These are phyloP conservation scores for Apiotrichum mycotoxinovorans DNA, from an alignment of 1,284 basidiomycete genomes.

Conservation along the genomic window DNA sequence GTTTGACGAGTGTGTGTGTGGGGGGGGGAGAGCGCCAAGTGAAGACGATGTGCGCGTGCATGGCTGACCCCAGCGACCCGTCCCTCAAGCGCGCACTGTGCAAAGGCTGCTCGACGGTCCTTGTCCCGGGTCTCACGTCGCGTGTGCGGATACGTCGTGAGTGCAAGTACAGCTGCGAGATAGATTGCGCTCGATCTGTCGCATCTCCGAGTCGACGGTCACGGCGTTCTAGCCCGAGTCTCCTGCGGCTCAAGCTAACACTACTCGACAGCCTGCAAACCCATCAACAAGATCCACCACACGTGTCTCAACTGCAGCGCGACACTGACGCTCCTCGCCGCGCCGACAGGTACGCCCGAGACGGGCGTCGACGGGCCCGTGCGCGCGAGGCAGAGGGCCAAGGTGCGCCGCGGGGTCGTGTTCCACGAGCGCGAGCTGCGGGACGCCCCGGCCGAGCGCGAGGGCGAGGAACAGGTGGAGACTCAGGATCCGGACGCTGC, in stretches of 20 bases:
- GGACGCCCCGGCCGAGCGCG: neutral
- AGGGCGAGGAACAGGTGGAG: neutral
- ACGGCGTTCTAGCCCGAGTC: too few relatives aligned
- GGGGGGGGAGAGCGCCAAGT: neutral
- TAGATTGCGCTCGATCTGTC: too few relatives aligned
- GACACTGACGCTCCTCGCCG: constrained; percentile 18
- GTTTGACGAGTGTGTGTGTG: neutral
- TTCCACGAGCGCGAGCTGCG: constrained; percentile 31
- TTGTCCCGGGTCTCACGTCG: constrained; percentile 41
- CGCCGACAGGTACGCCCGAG: constrained; percentile 8
- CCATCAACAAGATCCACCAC: constrained; percentile 22
- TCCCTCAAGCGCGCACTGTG: constrained; percentile 38
- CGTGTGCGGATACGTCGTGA: constrained; percentile 37
- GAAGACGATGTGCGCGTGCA: neutral
- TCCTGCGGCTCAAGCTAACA: too few relatives aligned
- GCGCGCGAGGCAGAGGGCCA: constrained; percentile 19
- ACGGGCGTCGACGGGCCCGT: constrained; percentile 29
- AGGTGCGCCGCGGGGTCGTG: constrained; percentile 8
- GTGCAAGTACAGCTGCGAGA: constrained; percentile 10
- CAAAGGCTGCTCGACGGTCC: constrained; percentile 32
- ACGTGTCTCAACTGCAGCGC: constrained; percentile 33
- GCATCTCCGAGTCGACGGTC: too few relatives aligned
- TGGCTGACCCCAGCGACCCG: constrained; percentile 35
- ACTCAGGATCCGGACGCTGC: too few relatives aligned
- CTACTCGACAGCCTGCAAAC: constrained; percentile 21